Conservation (phyloP, 331 rosid genomes). For the Arachis monticola region DNA sequence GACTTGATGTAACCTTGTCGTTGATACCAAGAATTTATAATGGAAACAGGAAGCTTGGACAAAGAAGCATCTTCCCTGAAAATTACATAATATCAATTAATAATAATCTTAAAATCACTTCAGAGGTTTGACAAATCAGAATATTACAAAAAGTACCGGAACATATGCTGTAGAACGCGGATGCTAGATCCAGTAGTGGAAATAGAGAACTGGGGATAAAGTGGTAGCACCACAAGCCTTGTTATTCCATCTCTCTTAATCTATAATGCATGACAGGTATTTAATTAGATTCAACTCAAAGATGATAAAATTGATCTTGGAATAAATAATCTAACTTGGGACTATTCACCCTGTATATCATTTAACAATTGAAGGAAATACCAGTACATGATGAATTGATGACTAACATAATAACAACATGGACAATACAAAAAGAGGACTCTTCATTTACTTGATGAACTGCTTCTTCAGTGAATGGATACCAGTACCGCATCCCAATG, state of each 20-base stretch:
- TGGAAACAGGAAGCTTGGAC: slow-evolving; percentile 84
- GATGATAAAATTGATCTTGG: slow-evolving; percentile 11
- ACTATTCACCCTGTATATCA: neutral
- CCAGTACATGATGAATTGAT: neutral
- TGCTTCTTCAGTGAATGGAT: slow-evolving; percentile 99
- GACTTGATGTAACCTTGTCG: slow-evolving; percentile 89
- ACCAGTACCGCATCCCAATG: slow-evolving; percentile 98
- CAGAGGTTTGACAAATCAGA: slow-evolving; percentile 7
- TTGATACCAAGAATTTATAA: slow-evolving; percentile 93
- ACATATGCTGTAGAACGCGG: slow-evolving; percentile 71
- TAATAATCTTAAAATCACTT: slow-evolving; percentile 17
- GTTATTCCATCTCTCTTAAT: slow-evolving; percentile 89
- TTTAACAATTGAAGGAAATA: slow-evolving; percentile 27
- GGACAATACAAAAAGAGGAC: slow-evolving; percentile 15
- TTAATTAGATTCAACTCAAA: slow-evolving; percentile 29
- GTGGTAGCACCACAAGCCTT: slow-evolving; percentile 94
- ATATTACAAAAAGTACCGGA: slow-evolving; percentile 59
- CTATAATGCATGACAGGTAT: slow-evolving; percentile 50
- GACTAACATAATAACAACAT: neutral
- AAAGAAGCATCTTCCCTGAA: slow-evolving; percentile 83
- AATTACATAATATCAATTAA: slow-evolving; percentile 43
- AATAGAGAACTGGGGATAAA: slow-evolving; percentile 97
- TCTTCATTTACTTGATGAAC: slow-evolving; percentile 68
- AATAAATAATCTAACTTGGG: slow-evolving; percentile 16
- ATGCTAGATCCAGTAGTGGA: slow-evolving; percentile 98